Evolutionary conservation across 2,329 filamentous ascomycete genomes (phyloP).

Genomic region (Exophiala dermatitidis): DNA sequence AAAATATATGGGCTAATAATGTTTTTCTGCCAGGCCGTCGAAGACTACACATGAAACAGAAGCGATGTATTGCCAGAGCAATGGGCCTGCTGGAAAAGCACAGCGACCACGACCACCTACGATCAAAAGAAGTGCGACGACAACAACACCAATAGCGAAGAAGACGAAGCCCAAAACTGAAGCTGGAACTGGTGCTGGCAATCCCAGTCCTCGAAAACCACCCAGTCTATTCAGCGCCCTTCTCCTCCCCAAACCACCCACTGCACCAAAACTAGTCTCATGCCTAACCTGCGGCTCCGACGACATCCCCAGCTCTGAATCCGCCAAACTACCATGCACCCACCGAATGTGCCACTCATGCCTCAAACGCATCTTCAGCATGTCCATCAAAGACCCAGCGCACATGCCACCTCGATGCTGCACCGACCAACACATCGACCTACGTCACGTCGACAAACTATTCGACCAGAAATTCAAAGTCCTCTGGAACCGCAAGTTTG

Average conservation of each 20-base stretch:
- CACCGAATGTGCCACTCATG: slow-evolving; percentile 77
- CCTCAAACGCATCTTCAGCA: slow-evolving; percentile 64
- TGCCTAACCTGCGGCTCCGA: slow-evolving; percentile 66
- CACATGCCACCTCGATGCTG: slow-evolving; percentile 85
- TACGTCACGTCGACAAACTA: slow-evolving; percentile 67
- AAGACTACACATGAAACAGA: neutral
- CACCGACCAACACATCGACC: slow-evolving; percentile 61
- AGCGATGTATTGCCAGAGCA: slow-evolving; percentile 1
- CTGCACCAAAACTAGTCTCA: slow-evolving; percentile 48
- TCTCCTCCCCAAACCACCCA: slow-evolving; percentile 11
- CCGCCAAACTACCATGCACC: slow-evolving; percentile 66
- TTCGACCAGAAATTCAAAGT: slow-evolving; percentile 69
- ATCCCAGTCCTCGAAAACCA: slow-evolving; percentile 10
- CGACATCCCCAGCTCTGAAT: slow-evolving; percentile 55
- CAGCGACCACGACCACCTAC: slow-evolving; percentile 2
- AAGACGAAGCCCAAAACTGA: slow-evolving; percentile 7
- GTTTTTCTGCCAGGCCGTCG: neutral
- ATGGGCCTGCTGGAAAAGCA: slow-evolving; percentile 3
- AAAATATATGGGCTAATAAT: neutral
- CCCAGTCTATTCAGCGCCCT: slow-evolving; percentile 14
- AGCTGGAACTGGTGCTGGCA: neutral
- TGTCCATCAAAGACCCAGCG: slow-evolving; percentile 67
- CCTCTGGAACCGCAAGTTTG: slow-evolving; percentile 72
- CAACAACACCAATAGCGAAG: slow-evolving; percentile 9
- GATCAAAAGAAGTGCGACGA: slow-evolving; percentile 20